Evolutionary conservation across 169 alveolate genomes (phyloP), one percentile per base, ranked within the genome.

Genomic region (Plasmodium gallinaceum): DNA sequence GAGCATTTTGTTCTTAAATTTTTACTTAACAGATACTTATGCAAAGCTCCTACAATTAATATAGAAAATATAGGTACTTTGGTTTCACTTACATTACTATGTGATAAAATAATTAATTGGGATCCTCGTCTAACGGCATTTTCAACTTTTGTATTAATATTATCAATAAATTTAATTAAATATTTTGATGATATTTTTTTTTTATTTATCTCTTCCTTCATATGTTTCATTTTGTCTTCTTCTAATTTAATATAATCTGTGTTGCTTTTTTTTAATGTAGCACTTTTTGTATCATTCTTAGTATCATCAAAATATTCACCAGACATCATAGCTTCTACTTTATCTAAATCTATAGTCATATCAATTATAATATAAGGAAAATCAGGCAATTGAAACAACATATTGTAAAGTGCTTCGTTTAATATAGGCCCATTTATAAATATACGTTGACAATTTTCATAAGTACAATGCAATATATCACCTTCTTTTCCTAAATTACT

Each of bases 401-500:
- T 58, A 57, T 86, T 86, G 51, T 86, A 86, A 0, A 70, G 54
- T 24, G 86, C 78, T n/a, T 86, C 92, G 26, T 86, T 86, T 54
- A 86, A 54, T 60, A 86, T 86, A 42, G 92, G 92, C 0, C 92
- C 92, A 48, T 86, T 86, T 22, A 86, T 86, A 72, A 86, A 86
- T 58, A 86, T 86, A 10, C 92, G 92, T 37, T 86, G 87, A 26
- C 91, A 68, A 43, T 76, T 52, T 24, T 52, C 54, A 39, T 88
- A 68, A 8, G 69, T 42, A 57, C 60, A 74, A 22, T 73, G 85
- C 54, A 91, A 74, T 39, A 91, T 8, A 43, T 91, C 90, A 18
- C 92, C 92, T 89, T 89, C 95, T 58, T 94, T 93, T 8, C 96
- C 96, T 39, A 94, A 74, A 64, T 92, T 93, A 86, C 95, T 66